Evolutionary conservation across 306 rosid genomes (phyloP), one percentile per base, ranked within the genome.

Genomic region (Myrica gale): DNA sequence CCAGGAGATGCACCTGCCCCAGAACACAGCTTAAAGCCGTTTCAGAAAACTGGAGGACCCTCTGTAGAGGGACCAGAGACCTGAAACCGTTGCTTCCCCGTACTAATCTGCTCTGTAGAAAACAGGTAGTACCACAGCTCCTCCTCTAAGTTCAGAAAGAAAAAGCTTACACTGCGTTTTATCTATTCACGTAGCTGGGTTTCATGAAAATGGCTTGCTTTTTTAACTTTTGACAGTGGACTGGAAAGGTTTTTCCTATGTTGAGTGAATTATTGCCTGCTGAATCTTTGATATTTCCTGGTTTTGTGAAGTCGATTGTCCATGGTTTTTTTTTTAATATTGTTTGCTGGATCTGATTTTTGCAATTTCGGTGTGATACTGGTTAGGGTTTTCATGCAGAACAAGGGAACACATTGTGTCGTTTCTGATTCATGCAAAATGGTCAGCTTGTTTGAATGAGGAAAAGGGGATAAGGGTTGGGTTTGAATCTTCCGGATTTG

Each of bases 351-450:
- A 85, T 82, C 92, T 87, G 84, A 82, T 78, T 76, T 68, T 65
- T 23, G 75, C 61, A 61, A 20, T 53, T 86, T 76, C 23, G 67
- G 43, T 41, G 61, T 17, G 41, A 16, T 44, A 51, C 51, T 68
- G 84, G 60, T 78, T 78, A 81, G 91, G 90, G 90, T 92, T 92
- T 86, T 77, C 88, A 86, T 82, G 89, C 88, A 88, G 70, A 69
- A 52, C 16, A 68, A 75, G 50, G 68, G 44, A 46, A 72, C 78
- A 61, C 84, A 80, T 32, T 76, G 68, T 12, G 51, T 79, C 61
- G 37, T 74, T 23, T 43, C 72, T 50, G 78, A 65, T 45, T 84
- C 84, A 73, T 80, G 71, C 83, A 73, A 60, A 16, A 8, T 55
- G 43, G 53, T 15, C 41, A 5, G 23, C 32, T 39, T 74, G 61